These are phyloP conservation scores for Anthoceros angustus DNA, from an alignment of 225 moss, liverwort and hornwort species.

Conservation along the genomic window DNA sequence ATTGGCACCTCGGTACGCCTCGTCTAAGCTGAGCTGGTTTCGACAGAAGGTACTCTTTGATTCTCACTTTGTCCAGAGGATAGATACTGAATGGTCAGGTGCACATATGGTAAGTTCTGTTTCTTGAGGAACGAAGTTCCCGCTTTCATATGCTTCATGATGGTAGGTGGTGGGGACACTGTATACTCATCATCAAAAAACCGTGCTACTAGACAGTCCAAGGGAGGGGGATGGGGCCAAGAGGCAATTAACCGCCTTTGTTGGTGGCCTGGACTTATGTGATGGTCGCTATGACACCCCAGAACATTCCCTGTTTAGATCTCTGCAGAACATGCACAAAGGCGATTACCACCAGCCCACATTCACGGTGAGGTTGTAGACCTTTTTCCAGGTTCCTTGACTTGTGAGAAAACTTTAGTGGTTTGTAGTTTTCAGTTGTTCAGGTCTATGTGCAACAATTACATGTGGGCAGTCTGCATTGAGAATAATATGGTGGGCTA, in stretches of 20 bases:
- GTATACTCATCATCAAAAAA: conserved; percentile 42
- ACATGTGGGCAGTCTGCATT: neutral
- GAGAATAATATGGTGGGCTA: neutral
- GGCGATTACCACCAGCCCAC: conserved; percentile 29
- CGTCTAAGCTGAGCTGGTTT: conserved; percentile 41
- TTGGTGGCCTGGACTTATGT: conserved; percentile 51
- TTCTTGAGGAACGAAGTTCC: neutral
- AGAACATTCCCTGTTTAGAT: conserved; percentile 41
- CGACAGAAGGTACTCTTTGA: conserved; percentile 21
- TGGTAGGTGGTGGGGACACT: conserved; percentile 38
- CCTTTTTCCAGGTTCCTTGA: neutral
- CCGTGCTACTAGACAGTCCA: neutral
- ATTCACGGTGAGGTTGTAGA: neutral
- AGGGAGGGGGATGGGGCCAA: neutral
- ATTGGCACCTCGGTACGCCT: conserved; percentile 32
- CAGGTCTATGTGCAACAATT: neutral
- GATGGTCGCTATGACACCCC: conserved; percentile 47
- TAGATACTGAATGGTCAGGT: neutral
- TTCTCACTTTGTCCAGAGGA: neutral
- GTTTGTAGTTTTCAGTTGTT: neutral
- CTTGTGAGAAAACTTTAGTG: neutral
- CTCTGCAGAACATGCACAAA: conserved; percentile 21
- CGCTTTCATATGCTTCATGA: neutral
- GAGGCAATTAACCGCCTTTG: conserved; percentile 13
- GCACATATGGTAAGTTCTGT: neutral